Conservation (phyloP, 345 rosid species). For the Anastatica hierochuntica region DNA sequence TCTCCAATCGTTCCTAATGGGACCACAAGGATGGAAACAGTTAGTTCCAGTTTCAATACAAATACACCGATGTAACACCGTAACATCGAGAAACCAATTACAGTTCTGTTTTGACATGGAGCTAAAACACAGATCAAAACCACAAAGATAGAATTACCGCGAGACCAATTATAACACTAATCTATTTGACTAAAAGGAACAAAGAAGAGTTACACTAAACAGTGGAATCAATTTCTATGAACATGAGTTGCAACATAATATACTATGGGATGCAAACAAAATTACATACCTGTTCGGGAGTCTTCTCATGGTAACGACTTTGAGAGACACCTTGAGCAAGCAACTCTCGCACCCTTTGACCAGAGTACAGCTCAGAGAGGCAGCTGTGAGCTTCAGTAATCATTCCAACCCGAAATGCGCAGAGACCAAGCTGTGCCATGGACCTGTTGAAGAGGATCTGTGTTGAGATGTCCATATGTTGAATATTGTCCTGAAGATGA, state of each 20-base stretch:
- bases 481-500: conserved; percentile 83
- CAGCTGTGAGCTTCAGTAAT: conserved; percentile 76
- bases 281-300: conserved; percentile 75
- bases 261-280: background rate
- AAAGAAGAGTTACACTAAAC: background rate
- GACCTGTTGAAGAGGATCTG: conserved; percentile 93
- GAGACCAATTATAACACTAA: too few relatives aligned
- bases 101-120: too few relatives aligned
- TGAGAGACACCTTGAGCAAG: conserved; percentile 97
- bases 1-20: conserved; percentile 75
- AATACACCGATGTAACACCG: background rate
- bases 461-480: conserved; percentile 81
- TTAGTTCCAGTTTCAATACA: background rate
- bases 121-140: too few relatives aligned
- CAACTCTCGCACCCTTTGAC: conserved; percentile 87
- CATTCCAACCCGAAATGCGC: conserved; percentile 80
- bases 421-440: conserved; percentile 95
- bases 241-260: conserved; percentile 2
- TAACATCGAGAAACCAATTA: too few relatives aligned
- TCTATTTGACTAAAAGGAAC: too few relatives aligned
- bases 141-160: too few relatives aligned
- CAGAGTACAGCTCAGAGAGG: conserved; percentile 80
- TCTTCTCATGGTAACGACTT: conserved; percentile 88
- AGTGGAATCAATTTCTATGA: background rate
- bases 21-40: background rate